Evolutionary conservation across 495 filamentous ascomycete genomes (phyloP), one percentile per base, ranked within the genome.

Genomic region (Penicillium crystallinum): DNA sequence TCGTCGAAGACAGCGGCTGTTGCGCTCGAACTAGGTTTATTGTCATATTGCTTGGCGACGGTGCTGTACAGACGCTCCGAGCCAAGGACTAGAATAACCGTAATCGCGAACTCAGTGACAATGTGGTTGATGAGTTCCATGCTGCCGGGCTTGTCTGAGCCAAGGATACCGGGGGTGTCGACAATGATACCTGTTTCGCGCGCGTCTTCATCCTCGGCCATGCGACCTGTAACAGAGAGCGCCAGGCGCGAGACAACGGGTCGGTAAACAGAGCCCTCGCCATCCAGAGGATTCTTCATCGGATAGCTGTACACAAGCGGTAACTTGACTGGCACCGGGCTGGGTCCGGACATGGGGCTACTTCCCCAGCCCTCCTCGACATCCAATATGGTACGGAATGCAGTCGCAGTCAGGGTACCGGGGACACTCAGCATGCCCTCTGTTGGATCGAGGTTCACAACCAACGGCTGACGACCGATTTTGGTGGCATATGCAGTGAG

Each of bases 231-330:
- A 15, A 87, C 86, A 11, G 90, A 86, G 22, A 95, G 74, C 12
- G 89, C 93, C 63, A 96, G 72, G 54, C 89, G 78, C 30, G 85
- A 87, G 35, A 88, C 70, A 50, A 97, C 63, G 1, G 84, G 81
- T 67, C 82, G 87, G 65, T 84, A 96, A 11, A 91, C 64, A 36
- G 75, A 77, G 23, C 79, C 73, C 46, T 91, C 87, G 6, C 89
- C 87, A 53, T 93, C 86, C 10, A 75, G 59, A 3, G 89, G 83
- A 53, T 75, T 85, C 35, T 81, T 75, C 47, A 88, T 74, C 9
- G 91, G 91, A 68, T 90, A 91, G 59, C 88, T 88, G 60, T 96
- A 97, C n/a, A 91, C 89, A 48, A 97, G 69, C 17, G 95, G 95
- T 57, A 93, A 71, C 72, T 96, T 97, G 21, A 96, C 88, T 1